Conservation (phyloP, 2,329 filamentous ascomycete genomes). For the Macrophomina phaseolina region DNA sequence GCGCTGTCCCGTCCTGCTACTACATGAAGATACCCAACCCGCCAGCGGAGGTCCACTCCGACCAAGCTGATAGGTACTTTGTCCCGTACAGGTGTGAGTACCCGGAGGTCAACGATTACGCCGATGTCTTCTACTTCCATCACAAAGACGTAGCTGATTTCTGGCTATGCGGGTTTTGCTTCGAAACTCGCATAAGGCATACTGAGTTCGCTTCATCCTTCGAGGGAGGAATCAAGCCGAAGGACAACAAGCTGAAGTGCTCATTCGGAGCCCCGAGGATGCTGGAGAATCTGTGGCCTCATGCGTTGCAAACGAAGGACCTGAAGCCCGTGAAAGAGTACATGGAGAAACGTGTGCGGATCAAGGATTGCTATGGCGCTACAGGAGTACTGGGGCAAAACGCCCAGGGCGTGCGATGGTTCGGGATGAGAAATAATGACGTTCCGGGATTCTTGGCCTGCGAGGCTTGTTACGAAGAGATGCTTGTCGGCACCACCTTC, state of each 20-base stretch:
- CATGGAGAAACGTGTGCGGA: neutral
- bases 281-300: neutral
- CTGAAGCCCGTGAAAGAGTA: neutral
- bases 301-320: neutral
- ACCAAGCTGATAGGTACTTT: neutral
- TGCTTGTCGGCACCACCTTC: neutral
- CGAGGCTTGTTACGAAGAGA: neutral
- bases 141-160: conserved; percentile 1
- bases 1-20: neutral
- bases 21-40: neutral
- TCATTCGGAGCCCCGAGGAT: neutral
- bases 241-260: neutral
- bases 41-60: neutral
- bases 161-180: conserved; percentile 5
- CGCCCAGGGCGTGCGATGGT: neutral
- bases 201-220: neutral
- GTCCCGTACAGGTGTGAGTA: neutral
- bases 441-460: neutral
- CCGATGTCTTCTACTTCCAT: conserved; percentile 2
- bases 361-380: neutral
- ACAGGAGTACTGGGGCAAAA: neutral
- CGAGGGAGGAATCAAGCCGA: neutral
- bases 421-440: neutral
- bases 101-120: neutral
- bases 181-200: neutral